These are phyloP conservation scores for Aspergillus niger DNA, from an alignment of 2,329 filamentous ascomycete genomes.

Conservation along the genomic window DNA sequence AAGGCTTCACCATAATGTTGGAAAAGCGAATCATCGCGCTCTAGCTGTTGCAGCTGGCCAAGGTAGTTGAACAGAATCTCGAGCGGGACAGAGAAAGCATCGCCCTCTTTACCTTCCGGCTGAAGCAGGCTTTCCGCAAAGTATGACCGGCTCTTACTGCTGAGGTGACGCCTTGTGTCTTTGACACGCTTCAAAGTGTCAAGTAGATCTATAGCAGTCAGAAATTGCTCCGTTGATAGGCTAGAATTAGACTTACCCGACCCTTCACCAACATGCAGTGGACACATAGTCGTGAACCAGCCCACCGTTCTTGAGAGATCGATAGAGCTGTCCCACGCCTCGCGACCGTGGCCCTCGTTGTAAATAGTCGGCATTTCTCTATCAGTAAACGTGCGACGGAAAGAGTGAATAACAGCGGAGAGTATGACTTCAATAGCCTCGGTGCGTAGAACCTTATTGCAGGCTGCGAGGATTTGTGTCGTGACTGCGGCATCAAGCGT, in stretches of 20 bases:
- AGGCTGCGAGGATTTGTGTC: constrained; percentile 33
- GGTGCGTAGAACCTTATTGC: constrained; percentile 37
- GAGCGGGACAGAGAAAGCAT: constrained; percentile 42
- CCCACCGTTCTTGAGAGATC: constrained; percentile 53
- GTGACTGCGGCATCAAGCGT: constrained; percentile 35
- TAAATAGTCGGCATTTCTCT: constrained; percentile 48
- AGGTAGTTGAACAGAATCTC: constrained; percentile 47
- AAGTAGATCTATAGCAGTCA: constrained; percentile 25
- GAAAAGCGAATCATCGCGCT: constrained; percentile 47
- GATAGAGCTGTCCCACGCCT: constrained; percentile 47
- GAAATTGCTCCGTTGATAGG: constrained; percentile 6
- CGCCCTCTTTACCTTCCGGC: constrained; percentile 30
- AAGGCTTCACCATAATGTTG: constrained; percentile 41
- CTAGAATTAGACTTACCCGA: constrained; percentile 25
- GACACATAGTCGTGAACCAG: constrained; percentile 54
- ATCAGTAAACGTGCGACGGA: constrained; percentile 46
- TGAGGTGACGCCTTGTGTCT: constrained; percentile 39
- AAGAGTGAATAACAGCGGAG: constrained; percentile 46
- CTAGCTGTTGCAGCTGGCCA: constrained; percentile 46
- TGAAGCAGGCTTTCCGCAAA: constrained; percentile 37
- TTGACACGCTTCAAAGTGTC: constrained; percentile 42
- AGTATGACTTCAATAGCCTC: constrained; percentile 43
- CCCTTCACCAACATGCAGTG: constrained; percentile 37
- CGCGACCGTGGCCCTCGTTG: constrained; percentile 54
- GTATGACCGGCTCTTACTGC: constrained; percentile 36